Evolutionary conservation across 2,329 filamentous ascomycete genomes (phyloP).

Genomic region (Epichloe aotearoae): DNA sequence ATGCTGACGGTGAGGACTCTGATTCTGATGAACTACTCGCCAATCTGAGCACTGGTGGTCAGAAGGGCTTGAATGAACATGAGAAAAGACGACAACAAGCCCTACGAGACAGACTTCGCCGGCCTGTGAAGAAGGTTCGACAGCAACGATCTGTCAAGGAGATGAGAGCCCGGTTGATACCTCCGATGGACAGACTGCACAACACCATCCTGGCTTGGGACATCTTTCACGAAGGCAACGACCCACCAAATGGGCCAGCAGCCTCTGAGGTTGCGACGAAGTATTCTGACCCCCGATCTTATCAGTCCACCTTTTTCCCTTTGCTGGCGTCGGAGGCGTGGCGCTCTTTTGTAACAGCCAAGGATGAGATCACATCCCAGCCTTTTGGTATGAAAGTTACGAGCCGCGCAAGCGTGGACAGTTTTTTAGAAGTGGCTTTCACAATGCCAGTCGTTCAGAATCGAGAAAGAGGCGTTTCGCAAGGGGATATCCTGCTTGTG

Average conservation of each 20-base stretch:
- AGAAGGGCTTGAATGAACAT: constrained; percentile 36
- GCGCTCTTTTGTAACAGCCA: constrained; percentile 84
- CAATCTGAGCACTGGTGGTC: constrained; percentile 33
- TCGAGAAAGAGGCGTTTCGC: constrained; percentile 58
- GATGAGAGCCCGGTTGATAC: constrained; percentile 82
- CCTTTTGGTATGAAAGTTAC: constrained; percentile 79
- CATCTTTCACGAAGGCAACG: constrained; percentile 79
- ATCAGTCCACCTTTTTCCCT: constrained; percentile 82
- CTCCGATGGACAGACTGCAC: constrained; percentile 75
- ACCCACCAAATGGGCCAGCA: constrained; percentile 62
- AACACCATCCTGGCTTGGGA: constrained; percentile 85
- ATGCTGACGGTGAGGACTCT: constrained; percentile 47
- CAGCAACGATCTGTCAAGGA: constrained; percentile 76
- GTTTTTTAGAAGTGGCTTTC: constrained; percentile 83
- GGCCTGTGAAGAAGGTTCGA: constrained; percentile 74
- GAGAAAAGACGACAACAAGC: constrained; percentile 31
- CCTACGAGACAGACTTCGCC: constrained; percentile 43
- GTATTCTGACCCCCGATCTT: constrained; percentile 64
- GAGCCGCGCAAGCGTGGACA: constrained; percentile 80
- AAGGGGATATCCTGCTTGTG: constrained; percentile 81
- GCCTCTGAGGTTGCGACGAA: constrained; percentile 66
- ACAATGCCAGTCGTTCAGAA: constrained; percentile 58
- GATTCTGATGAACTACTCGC: constrained; percentile 38
- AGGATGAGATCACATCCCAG: constrained; percentile 71
- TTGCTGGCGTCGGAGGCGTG: constrained; percentile 87